phyloP scores from a whole-genome alignment of 768 basidiomycete genomes.

The Cystobasidium onofrii region DNA sequence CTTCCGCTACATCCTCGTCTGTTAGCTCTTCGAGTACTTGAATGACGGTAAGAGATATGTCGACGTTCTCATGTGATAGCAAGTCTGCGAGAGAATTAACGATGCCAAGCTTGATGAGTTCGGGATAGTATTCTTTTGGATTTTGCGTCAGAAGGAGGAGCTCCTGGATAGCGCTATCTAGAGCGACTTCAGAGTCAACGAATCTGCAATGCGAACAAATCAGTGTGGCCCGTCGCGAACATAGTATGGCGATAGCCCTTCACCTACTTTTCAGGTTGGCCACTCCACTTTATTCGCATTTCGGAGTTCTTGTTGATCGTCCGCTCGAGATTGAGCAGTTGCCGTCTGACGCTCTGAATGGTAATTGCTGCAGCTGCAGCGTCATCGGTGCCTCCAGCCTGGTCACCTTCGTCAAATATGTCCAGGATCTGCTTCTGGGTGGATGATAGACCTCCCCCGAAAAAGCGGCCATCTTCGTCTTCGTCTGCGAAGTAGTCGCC shows the following conservation, averaged over 20 bases:
- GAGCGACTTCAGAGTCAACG: slow-evolving; percentile 95
- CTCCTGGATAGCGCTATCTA: slow-evolving; percentile 76
- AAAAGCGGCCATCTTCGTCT: slow-evolving; percentile 56
- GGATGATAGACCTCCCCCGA: slow-evolving; percentile 83
- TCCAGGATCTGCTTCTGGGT: slow-evolving; percentile 93
- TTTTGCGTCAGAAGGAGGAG: slow-evolving; percentile 81
- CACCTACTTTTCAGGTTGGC: slow-evolving; percentile 26
- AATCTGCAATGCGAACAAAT: slow-evolving; percentile 59
- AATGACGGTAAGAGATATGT: slow-evolving; percentile 92
- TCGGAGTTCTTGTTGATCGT: slow-evolving; percentile 91
- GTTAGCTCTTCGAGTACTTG: slow-evolving; percentile 88
- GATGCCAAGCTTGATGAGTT: slow-evolving; percentile 69
- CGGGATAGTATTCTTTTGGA: slow-evolving; percentile 75
- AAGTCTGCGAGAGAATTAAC: slow-evolving; percentile 67
- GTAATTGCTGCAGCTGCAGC: slow-evolving; percentile 45
- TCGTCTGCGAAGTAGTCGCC: slow-evolving; percentile 81
- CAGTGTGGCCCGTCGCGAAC: too few species aligned
- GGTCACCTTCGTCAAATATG: slow-evolving; percentile 74
- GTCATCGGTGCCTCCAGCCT: slow-evolving; percentile 59
- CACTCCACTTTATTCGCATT: slow-evolving; percentile 83
- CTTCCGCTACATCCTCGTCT: slow-evolving; percentile 86
- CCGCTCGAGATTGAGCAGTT: slow-evolving; percentile 73
- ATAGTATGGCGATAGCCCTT: too few species aligned
- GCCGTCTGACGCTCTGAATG: slow-evolving; percentile 61
- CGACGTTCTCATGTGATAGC: slow-evolving; percentile 77